These are phyloP conservation scores for Aspergillus hancockii DNA, from an alignment of 495 filamentous ascomycete genomes.

Conservation along the genomic window DNA sequence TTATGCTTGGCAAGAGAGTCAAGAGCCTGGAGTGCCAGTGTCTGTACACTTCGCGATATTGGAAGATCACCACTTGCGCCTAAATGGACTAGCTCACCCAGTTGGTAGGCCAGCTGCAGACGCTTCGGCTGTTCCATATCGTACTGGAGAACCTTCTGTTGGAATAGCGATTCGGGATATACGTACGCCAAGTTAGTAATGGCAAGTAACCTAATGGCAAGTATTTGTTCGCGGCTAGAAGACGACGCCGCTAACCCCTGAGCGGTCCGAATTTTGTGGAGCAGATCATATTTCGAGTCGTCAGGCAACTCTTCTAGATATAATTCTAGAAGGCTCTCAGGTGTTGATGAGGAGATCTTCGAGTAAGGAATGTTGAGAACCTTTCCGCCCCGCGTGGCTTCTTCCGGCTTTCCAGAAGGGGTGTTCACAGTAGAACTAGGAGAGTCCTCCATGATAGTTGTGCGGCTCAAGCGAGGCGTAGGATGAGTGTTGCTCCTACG, in stretches of 20 bases:
- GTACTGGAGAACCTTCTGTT: conserved; percentile 79
- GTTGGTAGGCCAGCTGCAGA: conserved; percentile 87
- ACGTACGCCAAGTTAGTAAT: conserved; percentile 93
- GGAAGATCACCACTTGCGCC: conserved; percentile 62
- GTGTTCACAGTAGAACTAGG: conserved; percentile 30
- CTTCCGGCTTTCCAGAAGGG: conserved; percentile 34
- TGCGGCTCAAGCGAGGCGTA: conserved; percentile 51
- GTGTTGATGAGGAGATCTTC: conserved; percentile 57
- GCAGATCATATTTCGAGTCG: conserved; percentile 76
- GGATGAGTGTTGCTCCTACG: conserved; percentile 53
- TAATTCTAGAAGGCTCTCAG: conserved; percentile 67
- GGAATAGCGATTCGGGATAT: conserved; percentile 73
- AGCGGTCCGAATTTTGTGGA: conserved; percentile 81
- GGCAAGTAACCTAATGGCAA: conserved; percentile 80
- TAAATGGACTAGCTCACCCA: conserved; percentile 84
- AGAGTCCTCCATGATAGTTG: conserved; percentile 56
- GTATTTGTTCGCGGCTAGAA: conserved; percentile 69
- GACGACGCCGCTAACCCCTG: conserved; percentile 67
- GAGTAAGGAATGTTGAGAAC: conserved; percentile 70
- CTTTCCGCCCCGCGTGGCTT: conserved; percentile 52
- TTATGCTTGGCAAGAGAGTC: conserved; percentile 82
- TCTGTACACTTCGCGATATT: conserved; percentile 74
- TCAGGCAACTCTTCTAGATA: conserved; percentile 67
- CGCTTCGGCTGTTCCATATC: conserved; percentile 90
- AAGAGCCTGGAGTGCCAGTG: conserved; percentile 76